Percentiles rank a stretch among this genome's conserved stretches.
Evolutionary conservation across 2,329 filamentous ascomycete genomes (phyloP).

Genomic region (Fusarium concolor): DNA sequence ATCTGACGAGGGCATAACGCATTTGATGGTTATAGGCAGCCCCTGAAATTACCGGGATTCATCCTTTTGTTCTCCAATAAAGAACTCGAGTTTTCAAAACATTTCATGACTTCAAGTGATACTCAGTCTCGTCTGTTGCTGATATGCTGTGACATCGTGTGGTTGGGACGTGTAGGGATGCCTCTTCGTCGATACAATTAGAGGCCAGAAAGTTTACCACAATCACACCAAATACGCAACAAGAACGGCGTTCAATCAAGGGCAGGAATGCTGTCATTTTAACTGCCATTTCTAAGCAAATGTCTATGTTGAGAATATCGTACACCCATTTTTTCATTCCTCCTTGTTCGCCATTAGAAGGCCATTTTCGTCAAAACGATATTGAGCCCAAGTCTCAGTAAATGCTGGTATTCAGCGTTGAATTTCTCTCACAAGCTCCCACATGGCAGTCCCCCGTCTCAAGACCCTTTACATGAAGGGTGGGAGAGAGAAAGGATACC

Average conservation of each 20-base stretch:
- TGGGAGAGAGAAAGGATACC: conserved; percentile 93
- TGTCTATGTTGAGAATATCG: conserved; percentile 13
- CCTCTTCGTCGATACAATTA: not conserved
- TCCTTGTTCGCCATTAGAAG: not conserved
- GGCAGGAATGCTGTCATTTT: not conserved
- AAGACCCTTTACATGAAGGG: conserved; percentile 75
- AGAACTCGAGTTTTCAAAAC: conserved; percentile 50
- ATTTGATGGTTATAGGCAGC: conserved; percentile 54
- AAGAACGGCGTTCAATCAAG: not conserved
- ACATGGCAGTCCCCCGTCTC: not conserved
- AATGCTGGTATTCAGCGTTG: not conserved
- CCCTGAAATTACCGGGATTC: conserved; percentile 55
- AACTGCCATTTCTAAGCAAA: conserved; percentile 5
- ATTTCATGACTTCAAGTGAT: conserved; percentile 7
- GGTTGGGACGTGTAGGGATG: not conserved
- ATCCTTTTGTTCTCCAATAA: conserved; percentile 56
- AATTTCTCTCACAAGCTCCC: not conserved
- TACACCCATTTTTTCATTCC: conserved; percentile 18
- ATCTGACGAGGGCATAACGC: conserved; percentile 53
- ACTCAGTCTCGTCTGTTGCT: not conserved
- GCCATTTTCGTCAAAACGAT: not conserved
- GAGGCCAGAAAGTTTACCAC: not conserved
- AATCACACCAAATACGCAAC: not conserved
- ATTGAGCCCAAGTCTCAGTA: not conserved
- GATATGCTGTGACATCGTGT: not conserved